These are phyloP conservation scores for Pythium graminicola DNA, from an alignment of 352 stramenopile species.

Conservation along the genomic window DNA sequence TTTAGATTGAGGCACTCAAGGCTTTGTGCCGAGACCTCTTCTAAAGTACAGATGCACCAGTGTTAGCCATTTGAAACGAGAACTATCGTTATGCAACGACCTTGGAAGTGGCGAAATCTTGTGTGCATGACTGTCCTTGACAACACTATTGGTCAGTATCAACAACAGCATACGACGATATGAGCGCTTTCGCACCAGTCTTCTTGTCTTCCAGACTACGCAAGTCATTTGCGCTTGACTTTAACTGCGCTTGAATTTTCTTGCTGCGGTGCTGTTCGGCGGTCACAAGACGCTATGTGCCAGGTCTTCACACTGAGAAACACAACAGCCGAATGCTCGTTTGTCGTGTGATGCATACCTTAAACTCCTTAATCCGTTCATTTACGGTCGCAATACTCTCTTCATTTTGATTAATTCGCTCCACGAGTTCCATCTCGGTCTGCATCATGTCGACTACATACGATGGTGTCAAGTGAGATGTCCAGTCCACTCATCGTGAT, in stretches of 20 bases:
- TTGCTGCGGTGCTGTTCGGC: constrained; percentile 39
- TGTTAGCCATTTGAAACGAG: no score
- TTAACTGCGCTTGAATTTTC: constrained; percentile 25
- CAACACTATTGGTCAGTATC: no score
- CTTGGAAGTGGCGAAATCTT: constrained; percentile 25
- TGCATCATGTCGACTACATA: constrained; percentile 76
- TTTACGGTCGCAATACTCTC: constrained; percentile 39
- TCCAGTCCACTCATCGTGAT: neutral
- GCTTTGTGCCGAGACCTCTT: neutral
- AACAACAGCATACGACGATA: neutral
- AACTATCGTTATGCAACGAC: neutral
- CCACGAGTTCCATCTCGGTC: constrained; percentile 60
- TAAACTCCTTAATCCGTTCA: constrained; percentile 40
- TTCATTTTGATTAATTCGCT: constrained; percentile 63
- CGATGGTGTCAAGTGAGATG: neutral
- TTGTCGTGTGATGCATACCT: constrained; percentile 23
- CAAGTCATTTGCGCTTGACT: constrained; percentile 28
- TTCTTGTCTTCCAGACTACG: constrained; percentile 38
- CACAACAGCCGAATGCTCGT: neutral
- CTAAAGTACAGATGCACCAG: no score
- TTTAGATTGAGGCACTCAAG: neutral
- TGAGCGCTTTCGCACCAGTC: constrained; percentile 22
- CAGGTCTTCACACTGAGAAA: neutral
- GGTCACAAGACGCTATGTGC: constrained; percentile 32
- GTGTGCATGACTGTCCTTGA: constrained; percentile 35